A percentile compares a stretch with the other conserved stretches of the same genome.
phyloP scores from a whole-genome alignment of 176 grass and related monocot genomes.

The Panicum miliaceum region DNA sequence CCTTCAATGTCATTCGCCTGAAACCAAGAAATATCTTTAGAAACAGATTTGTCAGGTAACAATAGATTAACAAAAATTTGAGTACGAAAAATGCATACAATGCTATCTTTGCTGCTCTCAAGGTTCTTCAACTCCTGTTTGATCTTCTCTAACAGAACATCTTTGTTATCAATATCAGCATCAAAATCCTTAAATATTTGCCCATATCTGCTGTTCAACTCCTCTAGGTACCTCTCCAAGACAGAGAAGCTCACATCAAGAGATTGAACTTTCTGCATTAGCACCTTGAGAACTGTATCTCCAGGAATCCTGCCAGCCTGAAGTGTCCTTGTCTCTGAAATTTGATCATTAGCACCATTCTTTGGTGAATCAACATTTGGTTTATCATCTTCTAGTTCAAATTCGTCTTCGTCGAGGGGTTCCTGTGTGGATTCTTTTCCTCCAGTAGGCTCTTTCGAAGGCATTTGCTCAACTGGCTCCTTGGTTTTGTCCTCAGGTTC shows the following conservation, averaged over 20 bases:
- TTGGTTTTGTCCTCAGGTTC: conserved; percentile 66
- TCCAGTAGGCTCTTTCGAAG: conserved; percentile 47
- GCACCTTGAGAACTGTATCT: conserved; percentile 88
- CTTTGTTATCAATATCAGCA: conserved; percentile 76
- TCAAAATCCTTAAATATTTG: conserved; percentile 98
- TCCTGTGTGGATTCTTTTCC: conserved; percentile 54
- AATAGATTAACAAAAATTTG: conserved; percentile 27
- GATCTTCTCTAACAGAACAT: conserved; percentile 70
- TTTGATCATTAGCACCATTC: conserved; percentile 54
- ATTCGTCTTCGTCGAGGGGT: conserved; percentile 57
- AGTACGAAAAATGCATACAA: conserved; percentile 50
- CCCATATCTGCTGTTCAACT: conserved; percentile 90
- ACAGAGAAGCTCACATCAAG: conserved; percentile 98
- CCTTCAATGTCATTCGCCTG: conserved; percentile 70
- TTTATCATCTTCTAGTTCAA: conserved; percentile 59
- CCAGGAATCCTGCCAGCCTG: conserved; percentile 92
- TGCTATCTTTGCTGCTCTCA: conserved; percentile 62
- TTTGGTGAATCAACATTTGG: conserved; percentile 50
- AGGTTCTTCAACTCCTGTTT: conserved; percentile 74
- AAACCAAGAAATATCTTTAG: conserved; percentile 47
- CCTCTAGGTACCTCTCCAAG: conserved; percentile 89
- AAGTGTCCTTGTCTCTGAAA: conserved; percentile 56
- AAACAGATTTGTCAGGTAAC: conserved; percentile 15
- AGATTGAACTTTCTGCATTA: conserved; percentile 96
- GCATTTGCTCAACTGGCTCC: conserved; percentile 50